Percentiles rank a stretch among this genome's conserved stretches.
Conservation (phyloP, 1,139 yeast genomes). For the Lodderomyces parapsilosis region DNA sequence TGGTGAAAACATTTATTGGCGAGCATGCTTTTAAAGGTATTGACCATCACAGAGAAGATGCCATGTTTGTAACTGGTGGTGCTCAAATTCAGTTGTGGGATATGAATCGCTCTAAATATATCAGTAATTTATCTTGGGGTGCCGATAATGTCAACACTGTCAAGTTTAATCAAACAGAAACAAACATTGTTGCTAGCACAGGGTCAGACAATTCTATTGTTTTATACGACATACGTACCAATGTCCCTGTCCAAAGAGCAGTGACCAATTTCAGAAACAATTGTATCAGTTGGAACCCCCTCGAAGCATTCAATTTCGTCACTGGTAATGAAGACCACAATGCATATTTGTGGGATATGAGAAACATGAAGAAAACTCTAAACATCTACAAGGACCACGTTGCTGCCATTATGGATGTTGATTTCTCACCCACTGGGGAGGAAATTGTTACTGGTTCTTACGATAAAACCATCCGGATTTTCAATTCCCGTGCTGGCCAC, state of each 20-base stretch:
- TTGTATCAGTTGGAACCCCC: conserved; percentile 93
- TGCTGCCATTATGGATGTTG: conserved; percentile 92
- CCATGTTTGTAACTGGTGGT: conserved; percentile 89
- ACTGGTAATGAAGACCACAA: conserved; percentile 95
- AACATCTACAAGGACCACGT: conserved; percentile 95
- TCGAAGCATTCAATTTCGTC: conserved; percentile 94
- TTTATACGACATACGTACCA: conserved; percentile 88
- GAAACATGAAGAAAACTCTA: conserved; percentile 74
- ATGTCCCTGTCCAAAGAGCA: conserved; percentile 88
- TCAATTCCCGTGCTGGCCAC: conserved; percentile 76
- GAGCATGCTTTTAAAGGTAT: conserved; percentile 82
- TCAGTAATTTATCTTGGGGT: conserved; percentile 88
- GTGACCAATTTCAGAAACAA: conserved; percentile 83
- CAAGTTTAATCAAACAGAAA: conserved; percentile 86
- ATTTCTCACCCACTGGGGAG: conserved; percentile 95
- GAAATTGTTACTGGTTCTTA: conserved; percentile 94
- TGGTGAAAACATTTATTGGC: conserved; percentile 75
- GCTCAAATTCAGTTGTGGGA: conserved; percentile 91
- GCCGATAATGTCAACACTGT: conserved; percentile 86
- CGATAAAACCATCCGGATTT: conserved; percentile 88
- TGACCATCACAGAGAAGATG: conserved; percentile 79
- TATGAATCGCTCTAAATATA: conserved; percentile 69
- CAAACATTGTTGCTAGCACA: conserved; percentile 75
- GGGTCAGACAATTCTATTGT: conserved; percentile 89
- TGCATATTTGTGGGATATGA: conserved; percentile 93